Base-by-base conservation (phyloP, 768 basidiomycete genomes). In the Podaxis mareebaensis region DNA sequence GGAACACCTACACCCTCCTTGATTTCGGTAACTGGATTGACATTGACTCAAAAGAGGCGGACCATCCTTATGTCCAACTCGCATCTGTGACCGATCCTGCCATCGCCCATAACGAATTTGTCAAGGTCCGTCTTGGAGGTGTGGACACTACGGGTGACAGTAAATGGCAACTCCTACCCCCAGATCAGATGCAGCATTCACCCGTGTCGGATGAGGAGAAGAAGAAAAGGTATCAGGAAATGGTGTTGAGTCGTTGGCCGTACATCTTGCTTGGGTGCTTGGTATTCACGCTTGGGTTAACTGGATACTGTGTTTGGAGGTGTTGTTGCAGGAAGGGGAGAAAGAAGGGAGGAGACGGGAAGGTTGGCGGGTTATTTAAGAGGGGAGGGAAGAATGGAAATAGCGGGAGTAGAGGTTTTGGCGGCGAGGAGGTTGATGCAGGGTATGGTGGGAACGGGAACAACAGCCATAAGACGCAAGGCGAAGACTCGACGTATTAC, bases 1-100 rank as follows among this genome's bases (percentile, higher is more conserved):
- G 92, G 13, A 93, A 92, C 68, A 76, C 81, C 1, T 93, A 93
- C 72, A 83, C 86, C 3, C 79, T 92, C 10, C 77, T 93, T 55
- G 82, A 90, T 73, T 92, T 84, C 68, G 92, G 92, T 36, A 78
- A 88, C 70, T 87, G 89, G 77, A 79, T 91, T 65, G 73, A 81
- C 13, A 80, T 77, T 52, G 69, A 74, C 28, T 77, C 81, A 8
- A 77, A 74, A 38, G 79, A 79, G 69, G 77, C 79, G 12, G 79
- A 72, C 20, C 77, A 83, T 33, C 92, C 92, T 2, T 93, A 82
- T 70, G 79, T 92, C 55, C 92, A 93, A 70, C 76, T 93, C 62
- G 75, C 88, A 26, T 80, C 91, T 7, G 71, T 85, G 54, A 91
- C 86, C 49, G 69, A 87, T 68, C 64, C 77, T 4, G 72, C 75